Evolutionary conservation across 225 moss, liverwort and hornwort species (phyloP), one percentile per base, ranked within the genome.

Genomic region (Anthoceros angustus): DNA sequence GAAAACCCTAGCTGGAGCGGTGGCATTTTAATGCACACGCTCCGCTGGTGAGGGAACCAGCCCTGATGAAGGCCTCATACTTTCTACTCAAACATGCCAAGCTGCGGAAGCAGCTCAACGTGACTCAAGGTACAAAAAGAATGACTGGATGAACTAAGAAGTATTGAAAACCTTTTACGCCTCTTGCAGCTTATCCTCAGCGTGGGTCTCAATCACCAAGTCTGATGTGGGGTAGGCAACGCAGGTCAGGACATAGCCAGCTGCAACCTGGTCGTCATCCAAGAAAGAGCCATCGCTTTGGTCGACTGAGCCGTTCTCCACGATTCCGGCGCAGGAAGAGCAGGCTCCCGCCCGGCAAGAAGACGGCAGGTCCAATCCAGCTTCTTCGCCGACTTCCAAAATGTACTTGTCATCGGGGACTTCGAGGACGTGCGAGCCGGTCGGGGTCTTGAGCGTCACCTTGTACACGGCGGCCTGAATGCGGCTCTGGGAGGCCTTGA

Each of bases 281-380:
- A 55, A 55, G 55, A 55, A 55, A 23, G 14, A 15, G 14, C 55
- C 55, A 26, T 75, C 49, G 20, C 66, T 64, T 55, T 75, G 78
- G 42, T 78, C 78, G 42, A 78, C 63, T 8, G 42, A n/a, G 10
- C 78, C 78, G 15, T 46, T 42, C 45, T 67, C 71, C 21, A 78
- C 21, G 21, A 64, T 23, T 6, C 72, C 78, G 16, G 75, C 74
- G 43, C 78, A 78, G 39, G 72, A 71, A 42, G 78, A 75, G 69
- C 78, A 78, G 9, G 72, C 74, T 9, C 75, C 78, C 5, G 75
- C 70, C 62, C 78, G 42, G 66, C 78, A 78, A 5, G 75, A 70
- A 40, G 62, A 74, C 3, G 78, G 78, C 43, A 78, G 66, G 38
- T 67, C 55, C 18, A 74, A 12, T 43, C 69, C 69, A 3, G 42